phyloP scores from a whole-genome alignment of 1,284 basidiomycete species.

The Ceratobasidium sp. region DNA sequence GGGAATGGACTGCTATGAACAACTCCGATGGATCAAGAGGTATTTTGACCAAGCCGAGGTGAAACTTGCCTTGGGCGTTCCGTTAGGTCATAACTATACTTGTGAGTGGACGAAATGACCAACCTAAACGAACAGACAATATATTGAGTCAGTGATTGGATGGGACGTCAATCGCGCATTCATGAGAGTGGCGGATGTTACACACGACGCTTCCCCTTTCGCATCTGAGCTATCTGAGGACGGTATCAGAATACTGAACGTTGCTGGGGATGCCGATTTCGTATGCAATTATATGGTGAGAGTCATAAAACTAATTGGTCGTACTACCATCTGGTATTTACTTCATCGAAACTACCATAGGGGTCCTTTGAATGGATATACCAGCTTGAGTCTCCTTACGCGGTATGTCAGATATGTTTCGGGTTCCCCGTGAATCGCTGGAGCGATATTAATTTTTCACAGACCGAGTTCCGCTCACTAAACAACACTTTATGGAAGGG shows the following conservation, averaged over 20 bases:
- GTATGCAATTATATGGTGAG: constrained; percentile 30
- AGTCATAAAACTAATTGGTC: background rate
- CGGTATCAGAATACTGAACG: constrained; percentile 14
- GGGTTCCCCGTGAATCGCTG: background rate
- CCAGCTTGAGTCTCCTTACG: background rate
- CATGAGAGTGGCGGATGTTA: constrained; percentile 12
- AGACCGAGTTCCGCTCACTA: constrained; percentile 5
- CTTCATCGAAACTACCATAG: too few relatives aligned
- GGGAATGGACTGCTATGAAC: background rate
- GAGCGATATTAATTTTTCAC: background rate
- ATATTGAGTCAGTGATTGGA: background rate
- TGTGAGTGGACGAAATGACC: background rate
- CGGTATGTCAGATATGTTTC: too few relatives aligned
- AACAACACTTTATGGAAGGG: constrained; percentile 11
- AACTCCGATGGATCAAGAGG: background rate
- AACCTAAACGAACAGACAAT: background rate
- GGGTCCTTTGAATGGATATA: constrained; percentile 26
- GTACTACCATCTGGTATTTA: too few relatives aligned
- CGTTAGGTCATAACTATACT: background rate
- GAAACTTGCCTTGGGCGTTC: constrained; percentile 16
- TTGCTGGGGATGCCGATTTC: constrained; percentile 32
- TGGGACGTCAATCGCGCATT: constrained; percentile 21
- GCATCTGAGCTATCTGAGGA: background rate
- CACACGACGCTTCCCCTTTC: background rate
- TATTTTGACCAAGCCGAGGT: constrained; percentile 6